Base-by-base conservation (phyloP, 2,329 filamentous ascomycete genomes). In the Cercospora nicotianae region DNA sequence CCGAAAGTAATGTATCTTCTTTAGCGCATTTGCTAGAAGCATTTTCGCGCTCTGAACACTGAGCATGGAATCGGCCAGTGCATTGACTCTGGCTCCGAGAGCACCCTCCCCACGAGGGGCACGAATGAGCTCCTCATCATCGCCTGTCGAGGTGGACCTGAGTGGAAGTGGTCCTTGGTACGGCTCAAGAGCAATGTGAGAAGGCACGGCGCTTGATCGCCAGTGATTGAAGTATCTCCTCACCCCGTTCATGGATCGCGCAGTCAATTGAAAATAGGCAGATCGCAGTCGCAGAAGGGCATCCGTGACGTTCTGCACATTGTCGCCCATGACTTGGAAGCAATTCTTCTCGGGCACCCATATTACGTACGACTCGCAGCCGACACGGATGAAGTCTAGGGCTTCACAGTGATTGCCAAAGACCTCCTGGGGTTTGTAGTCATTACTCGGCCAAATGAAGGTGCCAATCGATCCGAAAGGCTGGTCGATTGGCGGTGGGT, bases 381-480 rank as follows among this genome's bases (percentile, higher is more conserved):
- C 77, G 36, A 76, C 75, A 4, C 84, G 80, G 12, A 85, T 78
- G 6, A 73, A 70, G 69, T 86, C 83, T 3, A 86, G 76, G 5
- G 76, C 77, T 70, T 85, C 82, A 8, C 80, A 76, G 10, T 51
- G 45, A 39, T 79, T 78, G 9, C 83, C 83, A 12, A 85, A 75
- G 10, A 79, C 74, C 10, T 81, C 77, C 12, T 79, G 74, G 2
- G 82, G 73, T 0, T 78, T 74, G 39, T 80, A 79, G 5, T 84
- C 81, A 33, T 80, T 75, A 0, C 73, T 69, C 3, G 83, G 83
- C 84, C 83, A 85, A 20, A 81, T 72, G 62, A 84, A 84, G 1
- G 78, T 71, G 13, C 82, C 75, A 30, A 77, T 75, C 2, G 73
- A 71, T 12, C 69, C 70, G 53, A 76, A 76, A 4, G 59, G 57